Percentiles rank a stretch among this genome's conserved stretches.
Conservation (phyloP, 1,139 yeast species). For the Kazachstania sp. region DNA sequence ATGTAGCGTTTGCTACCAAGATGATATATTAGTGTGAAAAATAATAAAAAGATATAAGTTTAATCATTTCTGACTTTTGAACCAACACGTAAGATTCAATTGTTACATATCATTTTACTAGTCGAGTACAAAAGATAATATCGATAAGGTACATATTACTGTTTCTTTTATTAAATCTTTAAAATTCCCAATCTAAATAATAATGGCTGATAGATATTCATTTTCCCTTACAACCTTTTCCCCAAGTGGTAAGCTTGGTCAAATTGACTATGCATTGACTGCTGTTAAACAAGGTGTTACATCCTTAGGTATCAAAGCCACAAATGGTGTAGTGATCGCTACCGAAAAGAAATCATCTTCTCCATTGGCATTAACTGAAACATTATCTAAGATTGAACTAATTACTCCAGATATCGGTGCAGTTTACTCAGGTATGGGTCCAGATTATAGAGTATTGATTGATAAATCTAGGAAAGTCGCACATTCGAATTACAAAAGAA, state of each 20-base stretch:
- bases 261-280: conserved; percentile 93
- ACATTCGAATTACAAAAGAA: conserved; percentile 84
- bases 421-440: conserved; percentile 98
- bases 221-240: conserved; percentile 94
- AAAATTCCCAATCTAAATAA: conserved; percentile 7
- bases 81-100: no score
- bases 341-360: conserved; percentile 90
- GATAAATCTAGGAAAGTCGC: conserved; percentile 91
- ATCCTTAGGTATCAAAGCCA: conserved; percentile 90
- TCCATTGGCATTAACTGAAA: conserved; percentile 63
- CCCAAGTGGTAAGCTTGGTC: conserved; percentile 96
- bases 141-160: not conserved
- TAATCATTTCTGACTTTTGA: no score
- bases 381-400: conserved; percentile 68
- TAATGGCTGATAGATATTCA: conserved; percentile 96
- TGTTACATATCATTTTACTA: no score
- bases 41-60: not conserved
- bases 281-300: conserved; percentile 98
- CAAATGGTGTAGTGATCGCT: conserved; percentile 94
- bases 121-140: no score
- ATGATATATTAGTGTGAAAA: not conserved
- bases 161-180: not conserved
- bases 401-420: conserved; percentile 95
- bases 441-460: conserved; percentile 90
- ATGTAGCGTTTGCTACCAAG: not conserved